These are phyloP conservation scores for Penicillium capsulatum DNA, from an alignment of 2,329 filamentous ascomycete genomes.

Conservation along the genomic window DNA sequence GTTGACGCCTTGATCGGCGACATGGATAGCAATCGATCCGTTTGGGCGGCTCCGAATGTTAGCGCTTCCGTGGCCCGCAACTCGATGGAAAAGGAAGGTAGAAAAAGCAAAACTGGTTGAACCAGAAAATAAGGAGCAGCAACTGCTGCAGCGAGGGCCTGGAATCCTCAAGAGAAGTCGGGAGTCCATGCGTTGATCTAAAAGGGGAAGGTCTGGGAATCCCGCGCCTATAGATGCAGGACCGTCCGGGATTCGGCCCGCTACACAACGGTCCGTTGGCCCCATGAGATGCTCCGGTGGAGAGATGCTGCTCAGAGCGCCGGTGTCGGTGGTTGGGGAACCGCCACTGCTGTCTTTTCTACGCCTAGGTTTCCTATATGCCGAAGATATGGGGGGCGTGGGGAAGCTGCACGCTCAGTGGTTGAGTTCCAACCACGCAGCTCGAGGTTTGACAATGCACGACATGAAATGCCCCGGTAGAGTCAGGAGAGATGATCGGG, in stretches of 20 bases:
- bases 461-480: conserved; percentile 8
- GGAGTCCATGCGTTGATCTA: conserved; percentile 1
- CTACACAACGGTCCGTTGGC: conserved; percentile 2
- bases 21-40: conserved; percentile 13
- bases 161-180: conserved; percentile 3
- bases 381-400: background rate
- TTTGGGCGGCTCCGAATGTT: conserved; percentile 8
- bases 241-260: conserved; percentile 1
- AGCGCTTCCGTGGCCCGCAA: conserved; percentile 14
- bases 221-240: background rate
- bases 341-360: no score
- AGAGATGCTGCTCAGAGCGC: no score
- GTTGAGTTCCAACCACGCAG: conserved; percentile 11
- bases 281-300: background rate
- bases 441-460: conserved; percentile 20
- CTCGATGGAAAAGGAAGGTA: conserved; percentile 18
- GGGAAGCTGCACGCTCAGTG: background rate
- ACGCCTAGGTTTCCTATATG: background rate
- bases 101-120: conserved; percentile 15
- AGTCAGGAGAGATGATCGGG: conserved; percentile 11
- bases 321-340: no score
- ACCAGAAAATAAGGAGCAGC: conserved; percentile 10
- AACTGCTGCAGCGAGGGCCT: background rate
- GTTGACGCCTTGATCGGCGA: conserved; percentile 17
- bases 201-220: conserved; percentile 1